phyloP scores from a whole-genome alignment of 2,329 filamentous ascomycete genomes.

The Ilyonectria mors-panacis region DNA sequence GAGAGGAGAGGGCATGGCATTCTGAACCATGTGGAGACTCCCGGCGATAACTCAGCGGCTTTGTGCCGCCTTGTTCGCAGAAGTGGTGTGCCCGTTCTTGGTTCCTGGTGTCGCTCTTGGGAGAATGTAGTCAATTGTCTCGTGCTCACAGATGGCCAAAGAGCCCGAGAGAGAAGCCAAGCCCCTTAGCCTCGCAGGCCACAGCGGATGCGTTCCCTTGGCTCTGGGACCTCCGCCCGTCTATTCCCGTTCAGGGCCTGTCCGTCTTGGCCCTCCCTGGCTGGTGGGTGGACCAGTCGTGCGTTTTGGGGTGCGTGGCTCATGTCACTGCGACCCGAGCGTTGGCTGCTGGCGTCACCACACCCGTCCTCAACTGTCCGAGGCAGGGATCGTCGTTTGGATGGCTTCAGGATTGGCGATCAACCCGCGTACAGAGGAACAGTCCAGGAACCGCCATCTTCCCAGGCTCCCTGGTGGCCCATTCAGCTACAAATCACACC shows the following conservation, averaged over 20 bases:
- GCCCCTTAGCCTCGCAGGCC: conserved; percentile 22
- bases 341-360: conserved; percentile 28
- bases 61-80: too few relatives aligned
- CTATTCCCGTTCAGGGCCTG: background rate
- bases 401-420: background rate
- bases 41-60: too few relatives aligned
- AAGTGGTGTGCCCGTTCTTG: too few relatives aligned
- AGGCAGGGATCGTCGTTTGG: background rate
- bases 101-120: too few relatives aligned
- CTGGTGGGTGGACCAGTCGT: background rate
- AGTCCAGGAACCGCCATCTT: conserved; percentile 9
- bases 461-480: background rate
- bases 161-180: conserved; percentile 12
- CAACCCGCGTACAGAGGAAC: background rate
- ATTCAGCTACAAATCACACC: conserved; percentile 6
- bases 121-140: background rate
- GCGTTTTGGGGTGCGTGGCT: conserved; percentile 21
- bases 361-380: background rate
- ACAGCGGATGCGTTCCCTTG: background rate
- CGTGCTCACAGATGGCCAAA: conserved; percentile 1
- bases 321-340: conserved; percentile 28
- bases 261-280: background rate
- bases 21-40: too few relatives aligned
- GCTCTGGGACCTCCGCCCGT: background rate
- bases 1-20: too few relatives aligned